Base-by-base conservation (phyloP, 768 basidiomycete species). In the Agaricus bisporus region DNA sequence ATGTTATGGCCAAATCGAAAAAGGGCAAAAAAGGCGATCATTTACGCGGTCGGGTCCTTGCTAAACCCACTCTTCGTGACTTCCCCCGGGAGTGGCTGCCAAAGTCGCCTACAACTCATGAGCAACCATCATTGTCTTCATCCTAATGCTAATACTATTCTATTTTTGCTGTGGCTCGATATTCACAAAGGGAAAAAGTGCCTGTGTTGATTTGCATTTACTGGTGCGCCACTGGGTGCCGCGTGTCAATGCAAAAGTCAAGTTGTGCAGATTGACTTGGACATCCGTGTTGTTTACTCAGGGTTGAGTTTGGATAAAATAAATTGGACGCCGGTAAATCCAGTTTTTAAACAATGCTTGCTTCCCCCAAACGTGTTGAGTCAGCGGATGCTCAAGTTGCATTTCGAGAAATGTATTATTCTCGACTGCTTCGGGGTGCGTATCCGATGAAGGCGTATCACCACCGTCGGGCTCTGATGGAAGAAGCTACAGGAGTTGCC, bases 1-100 rank as follows among this genome's bases (percentile, higher is more conserved):
- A 95, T 69, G 68, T 93, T 17, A 78, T 82, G 60, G 80, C 89
- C 2, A 86, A 83, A 66, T 73, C 74, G 42, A 74, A 75, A 60
- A 93, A 91, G 69, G 82, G 83, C 45, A 86, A 82, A 66, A 81
- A 79, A 63, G 86, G 86, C 20, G 88, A 86, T 56, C 82, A 88
- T 67, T 72, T 77, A 47, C 75, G 78, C 52, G 75, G 76, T 59
- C 74, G 80, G 58, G 64, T 74, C 32, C 69, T 78, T 48, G 66
- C 71, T 41, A 77, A 81, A 56, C 83, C 90, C 22, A 79, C 86
- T 17, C 72, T 93, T 50, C 74, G 69, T 58, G 91, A 94, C 64
- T 95, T 94, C 66, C 93, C 93, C 8, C 69, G 78, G 63, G 88
- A 88, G 64, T 97, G 93, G 93, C 73, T 95, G 54, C 85, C 85